Evolutionary conservation across 2,329 filamentous ascomycete species (phyloP).

Genomic region (Leptographium flavum): DNA sequence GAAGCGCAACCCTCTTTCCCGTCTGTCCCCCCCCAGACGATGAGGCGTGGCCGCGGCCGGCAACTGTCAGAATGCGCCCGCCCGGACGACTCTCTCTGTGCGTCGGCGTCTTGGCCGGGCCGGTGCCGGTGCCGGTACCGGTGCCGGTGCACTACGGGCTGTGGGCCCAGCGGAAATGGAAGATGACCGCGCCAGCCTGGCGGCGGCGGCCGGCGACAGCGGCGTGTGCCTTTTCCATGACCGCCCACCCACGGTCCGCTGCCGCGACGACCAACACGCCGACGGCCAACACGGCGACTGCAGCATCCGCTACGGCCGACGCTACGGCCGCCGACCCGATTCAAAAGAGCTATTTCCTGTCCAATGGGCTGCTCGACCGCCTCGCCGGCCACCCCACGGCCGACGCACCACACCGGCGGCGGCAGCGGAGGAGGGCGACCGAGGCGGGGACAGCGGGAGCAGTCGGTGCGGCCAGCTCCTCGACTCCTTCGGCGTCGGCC

Average conservation of each 20-base stretch:
- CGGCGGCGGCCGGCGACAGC: too few species aligned
- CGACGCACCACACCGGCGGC: slow-evolving; percentile 11
- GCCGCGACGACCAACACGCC: too few species aligned
- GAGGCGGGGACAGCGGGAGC: background rate
- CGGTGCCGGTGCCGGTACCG: too few species aligned
- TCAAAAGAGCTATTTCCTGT: slow-evolving; percentile 20
- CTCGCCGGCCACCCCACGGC: slow-evolving; percentile 5
- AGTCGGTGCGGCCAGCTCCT: background rate
- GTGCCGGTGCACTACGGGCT: too few species aligned
- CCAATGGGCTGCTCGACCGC: slow-evolving; percentile 18
- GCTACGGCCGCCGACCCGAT: slow-evolving; percentile 11
- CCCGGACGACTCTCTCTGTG: slow-evolving; percentile 1
- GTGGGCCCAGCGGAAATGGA: too few species aligned
- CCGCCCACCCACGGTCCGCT: too few species aligned
- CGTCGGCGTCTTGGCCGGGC: background rate
- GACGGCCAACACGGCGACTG: slow-evolving; percentile 7
- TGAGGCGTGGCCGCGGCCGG: background rate
- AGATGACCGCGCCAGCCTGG: too few species aligned
- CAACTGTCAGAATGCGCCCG: slow-evolving; percentile 3
- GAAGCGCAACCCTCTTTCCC: background rate
- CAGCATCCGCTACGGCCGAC: background rate
- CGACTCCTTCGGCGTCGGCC: background rate
- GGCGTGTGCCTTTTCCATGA: background rate
- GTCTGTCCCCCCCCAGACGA: background rate
- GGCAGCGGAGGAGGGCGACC: too few species aligned